Evolutionary conservation across 2,329 filamentous ascomycete genomes (phyloP), one percentile per base, ranked within the genome.

Genomic region (Aspergillus carbonarius): DNA sequence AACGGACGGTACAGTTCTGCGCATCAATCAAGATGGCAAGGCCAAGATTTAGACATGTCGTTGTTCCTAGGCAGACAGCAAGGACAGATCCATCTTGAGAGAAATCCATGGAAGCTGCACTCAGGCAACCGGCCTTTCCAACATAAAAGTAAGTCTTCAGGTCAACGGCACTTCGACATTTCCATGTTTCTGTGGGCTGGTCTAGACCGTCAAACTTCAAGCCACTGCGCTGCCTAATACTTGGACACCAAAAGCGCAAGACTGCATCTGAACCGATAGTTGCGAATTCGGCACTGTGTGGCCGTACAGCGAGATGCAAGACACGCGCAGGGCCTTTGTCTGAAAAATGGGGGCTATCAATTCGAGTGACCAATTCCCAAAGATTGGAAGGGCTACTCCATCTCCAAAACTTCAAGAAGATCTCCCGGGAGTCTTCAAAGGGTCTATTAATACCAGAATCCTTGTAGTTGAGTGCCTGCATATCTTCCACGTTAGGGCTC

Each of bases 361-460:
- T 86, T 59, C 93, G 86, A 2, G 92, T 90, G 53, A 91, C 87
- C 10, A 99, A 81, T 60, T 90, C 87, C 82, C 95, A 91, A 13
- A 66, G 78, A 69, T 69, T 84, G 70, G 70, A 80, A 70, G 68
- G 81, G 69, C 68, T 80, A 70, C 76, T 85, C 85, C 76, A 90
- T 75, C 73, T 87, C 95, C 95, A 99, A 72, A 99, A 95, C 72
- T 96, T 97, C 51, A 99, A 81, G 68, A 90, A 90, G 0, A 92
- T 85, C 72, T 98, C 93, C 8, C 61, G 44, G 83, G 83, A 61
- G 80, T 82, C 61, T 82, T 81, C 34, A 8, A 2, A 32, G 40
- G 42, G 9, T 17, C 79, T 81, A 64, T 76, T 78, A 61, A 69
- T 75, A 54, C 74, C 70, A n/a, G 71, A 74, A 40, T 74, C 58